Conservation (phyloP, 805 yeast species). For the Candida taoyuanica region DNA sequence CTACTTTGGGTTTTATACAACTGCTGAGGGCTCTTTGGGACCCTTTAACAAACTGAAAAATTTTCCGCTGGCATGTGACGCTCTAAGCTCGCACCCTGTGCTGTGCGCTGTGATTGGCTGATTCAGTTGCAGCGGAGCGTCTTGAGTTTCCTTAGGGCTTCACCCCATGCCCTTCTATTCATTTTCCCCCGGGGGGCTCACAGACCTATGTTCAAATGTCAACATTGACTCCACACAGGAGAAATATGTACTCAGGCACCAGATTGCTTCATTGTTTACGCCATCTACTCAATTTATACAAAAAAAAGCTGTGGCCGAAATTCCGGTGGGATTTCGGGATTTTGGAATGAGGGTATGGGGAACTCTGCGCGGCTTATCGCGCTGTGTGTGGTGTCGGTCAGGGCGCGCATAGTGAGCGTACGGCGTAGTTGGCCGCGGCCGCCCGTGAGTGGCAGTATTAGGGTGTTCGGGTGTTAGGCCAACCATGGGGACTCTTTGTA, state of each 20-base stretch:
- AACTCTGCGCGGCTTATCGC: background rate
- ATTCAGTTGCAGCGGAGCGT: background rate
- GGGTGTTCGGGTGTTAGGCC: too few species aligned
- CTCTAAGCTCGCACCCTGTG: background rate
- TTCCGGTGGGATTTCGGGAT: constrained; percentile 4
- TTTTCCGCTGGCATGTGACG: background rate
- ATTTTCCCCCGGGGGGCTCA: too few species aligned
- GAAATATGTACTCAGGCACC: background rate
- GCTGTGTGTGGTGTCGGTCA: background rate
- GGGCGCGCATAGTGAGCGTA: background rate
- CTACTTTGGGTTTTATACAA: too few species aligned
- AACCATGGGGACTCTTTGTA: background rate
- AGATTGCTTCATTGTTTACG: constrained; percentile 3
- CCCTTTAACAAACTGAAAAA: too few species aligned
- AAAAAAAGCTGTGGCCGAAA: background rate
- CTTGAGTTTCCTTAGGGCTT: background rate
- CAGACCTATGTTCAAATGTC: too few species aligned
- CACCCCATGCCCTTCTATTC: too few species aligned
- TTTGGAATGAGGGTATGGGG: too few species aligned
- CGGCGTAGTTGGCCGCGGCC: too few species aligned
- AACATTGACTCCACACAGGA: background rate
- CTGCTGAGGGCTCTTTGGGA: too few species aligned
- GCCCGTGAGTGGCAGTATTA: too few species aligned
- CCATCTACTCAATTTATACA: background rate
- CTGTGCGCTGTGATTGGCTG: background rate